Base-by-base conservation (phyloP, 495 filamentous ascomycete genomes). In the Trichocladium uniseriatum region DNA sequence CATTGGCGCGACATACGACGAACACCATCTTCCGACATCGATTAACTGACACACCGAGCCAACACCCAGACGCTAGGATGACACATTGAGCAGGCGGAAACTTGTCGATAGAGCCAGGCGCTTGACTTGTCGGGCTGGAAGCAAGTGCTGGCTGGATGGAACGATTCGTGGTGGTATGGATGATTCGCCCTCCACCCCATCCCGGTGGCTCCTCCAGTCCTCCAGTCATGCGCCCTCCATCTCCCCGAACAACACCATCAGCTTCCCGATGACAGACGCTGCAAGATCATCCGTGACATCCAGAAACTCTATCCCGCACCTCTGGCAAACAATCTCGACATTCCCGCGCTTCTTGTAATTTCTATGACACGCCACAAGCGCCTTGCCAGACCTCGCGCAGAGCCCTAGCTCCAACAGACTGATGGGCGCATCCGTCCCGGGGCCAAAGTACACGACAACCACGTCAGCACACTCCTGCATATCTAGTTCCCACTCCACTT, bases 401-500 rank as follows among this genome's bases (percentile, higher is more conserved):
- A 83, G 64, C 0, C 79, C 59, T 2, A 62, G 35, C 41, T 64
- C 58, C 28, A 64, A 38, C 32, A 64, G 40, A 19, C 52, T 59
- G 40, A 64, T 54, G 2, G 61, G 63, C 18, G 59, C 61, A 10
- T 62, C 53, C 6, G 56, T 62, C 0, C 43, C 58, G 0, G 68
- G 63, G 31, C 77, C 71, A 38, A 80, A 80, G 56, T 74, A 81
- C 22, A 83, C 49, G 7, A 74, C 73, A 6, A 82, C 65, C 15
- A 81, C 44, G 48, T 78, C 72, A 6, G 74, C 75, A 0, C 37
- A 45, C 35, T 77, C 73, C 47, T 76, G 70, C 58, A 67, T 76
- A 16, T 76, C 66, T 9, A 82, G 64, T 62, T 84, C 79, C 79
- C 78, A 82, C 32, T 71, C 63, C 0, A 79, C 76, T 58, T 83